Evolutionary conservation across 306 rosid genomes (phyloP), one percentile per base, ranked within the genome.

Genomic region (Arachis hypogaea): DNA sequence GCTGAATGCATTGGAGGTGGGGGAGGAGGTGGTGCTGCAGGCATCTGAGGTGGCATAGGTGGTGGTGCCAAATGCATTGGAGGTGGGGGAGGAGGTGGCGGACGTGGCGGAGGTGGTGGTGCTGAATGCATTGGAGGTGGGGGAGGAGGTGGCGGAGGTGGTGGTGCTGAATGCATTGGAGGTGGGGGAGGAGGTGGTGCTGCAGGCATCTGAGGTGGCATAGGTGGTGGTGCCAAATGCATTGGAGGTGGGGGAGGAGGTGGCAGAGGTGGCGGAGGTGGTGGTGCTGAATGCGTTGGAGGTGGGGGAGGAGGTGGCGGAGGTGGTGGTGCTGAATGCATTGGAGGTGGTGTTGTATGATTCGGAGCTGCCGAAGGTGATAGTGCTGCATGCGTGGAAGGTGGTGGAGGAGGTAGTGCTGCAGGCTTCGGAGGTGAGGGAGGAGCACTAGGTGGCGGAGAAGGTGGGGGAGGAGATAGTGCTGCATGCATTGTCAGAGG

Each of bases 11-110:
- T 30, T 3, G 36, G 36, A 30, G 36, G 2, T 14, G 14, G 14
- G 14, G 84, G 84, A 7, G 83, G 92, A 1, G 88, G 82, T 51
- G 85, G 86, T 0, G 55, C 82, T 63, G 79, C 72, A 43, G 5
- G 61, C 72, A 65, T 80, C 49, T 80, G 89, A 49, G 86, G 91
- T 81, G 85, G 36, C 36, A 3, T 1, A 30, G 36, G 36, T 1
- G 36, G 36, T 30, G 36, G 70, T 1, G 28, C 28, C 28, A 1
- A 1, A 22, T 22, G 4, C 29, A 14, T 41, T 22, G 28, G 1
- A 22, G 28, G 1, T 1, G 28, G 36, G 2, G 36, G 28, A 1
- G 28, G 28, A 22, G 28, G 28, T 22, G 28, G 28, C 28, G 79
- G 77, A 5, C 14, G 14, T 14, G 74, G 71, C 29, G 47, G 30